Percentiles rank a stretch among this genome's conserved stretches.
These are phyloP conservation scores for Sedum album DNA, from an alignment of 164 flowering plant species.

Conservation along the genomic window DNA sequence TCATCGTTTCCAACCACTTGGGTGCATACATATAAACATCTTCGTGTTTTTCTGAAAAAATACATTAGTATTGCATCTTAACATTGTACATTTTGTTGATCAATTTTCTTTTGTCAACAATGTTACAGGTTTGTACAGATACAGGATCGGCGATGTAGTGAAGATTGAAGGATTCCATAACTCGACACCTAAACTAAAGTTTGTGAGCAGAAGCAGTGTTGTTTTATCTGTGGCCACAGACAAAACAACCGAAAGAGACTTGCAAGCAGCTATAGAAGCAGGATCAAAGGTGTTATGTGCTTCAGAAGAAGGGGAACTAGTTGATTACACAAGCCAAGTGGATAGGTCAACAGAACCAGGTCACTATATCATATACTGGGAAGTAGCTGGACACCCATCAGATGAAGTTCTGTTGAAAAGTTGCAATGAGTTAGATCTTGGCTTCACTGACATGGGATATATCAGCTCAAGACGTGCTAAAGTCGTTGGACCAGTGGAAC, in stretches of 20 bases:
- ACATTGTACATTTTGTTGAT: too few relatives aligned
- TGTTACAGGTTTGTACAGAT: constrained; percentile 78
- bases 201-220: constrained; percentile 60
- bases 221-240: constrained; percentile 71
- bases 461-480: constrained; percentile 52
- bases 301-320: constrained; percentile 44
- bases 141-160: constrained; percentile 78
- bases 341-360: constrained; percentile 52
- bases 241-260: constrained; percentile 89
- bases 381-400: constrained; percentile 43
- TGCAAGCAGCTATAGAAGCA: constrained; percentile 62
- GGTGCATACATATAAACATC: constrained; percentile 29
- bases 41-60: not conserved
- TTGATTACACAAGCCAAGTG: constrained; percentile 68
- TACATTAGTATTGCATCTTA: too few relatives aligned
- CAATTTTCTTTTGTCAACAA: too few relatives aligned
- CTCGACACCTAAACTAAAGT: constrained; percentile 70
- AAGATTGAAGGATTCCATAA: constrained; percentile 77
- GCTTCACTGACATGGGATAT: constrained; percentile 75
- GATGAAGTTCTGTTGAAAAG: constrained; percentile 51
- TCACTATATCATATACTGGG: too few relatives aligned
- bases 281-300: constrained; percentile 39
- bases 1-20: constrained; percentile 67
- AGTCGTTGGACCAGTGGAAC: constrained; percentile 69
- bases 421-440: constrained; percentile 57